phyloP scores from a whole-genome alignment of 2,329 filamentous ascomycete genomes.

The Penicillium janthinellum region DNA sequence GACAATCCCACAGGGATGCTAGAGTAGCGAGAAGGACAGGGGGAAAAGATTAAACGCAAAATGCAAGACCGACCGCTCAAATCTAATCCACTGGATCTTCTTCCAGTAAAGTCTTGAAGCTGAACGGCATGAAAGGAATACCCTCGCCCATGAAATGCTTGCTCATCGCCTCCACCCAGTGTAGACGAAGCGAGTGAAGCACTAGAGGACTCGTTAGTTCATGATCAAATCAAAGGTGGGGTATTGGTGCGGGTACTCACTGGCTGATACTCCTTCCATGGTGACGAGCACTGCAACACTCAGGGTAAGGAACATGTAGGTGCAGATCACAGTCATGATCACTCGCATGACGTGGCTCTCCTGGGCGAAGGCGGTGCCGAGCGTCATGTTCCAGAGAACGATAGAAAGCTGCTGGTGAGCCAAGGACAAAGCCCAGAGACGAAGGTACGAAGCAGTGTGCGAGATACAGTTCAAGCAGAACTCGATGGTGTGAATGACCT shows the following conservation, averaged over 20 bases:
- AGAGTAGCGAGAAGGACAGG: slow-evolving; percentile 17
- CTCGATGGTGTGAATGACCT: slow-evolving; percentile 98
- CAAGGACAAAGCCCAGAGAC: slow-evolving; percentile 95
- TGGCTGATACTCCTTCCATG: slow-evolving; percentile 95
- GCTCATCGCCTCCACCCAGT: slow-evolving; percentile 97
- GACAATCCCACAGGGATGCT: slow-evolving; percentile 20
- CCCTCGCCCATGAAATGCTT: slow-evolving; percentile 95
- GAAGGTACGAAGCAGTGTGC: slow-evolving; percentile 96
- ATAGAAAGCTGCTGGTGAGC: slow-evolving; percentile 97
- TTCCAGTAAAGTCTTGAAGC: slow-evolving; percentile 80
- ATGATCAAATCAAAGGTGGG: not conserved
- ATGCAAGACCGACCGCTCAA: slow-evolving; percentile 5
- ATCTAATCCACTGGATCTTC: slow-evolving; percentile 64
- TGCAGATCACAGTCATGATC: slow-evolving; percentile 77
- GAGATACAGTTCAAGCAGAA: slow-evolving; percentile 99
- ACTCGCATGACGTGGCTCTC: slow-evolving; percentile 67
- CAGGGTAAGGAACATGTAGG: slow-evolving; percentile 88
- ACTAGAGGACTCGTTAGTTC: slow-evolving; percentile 42
- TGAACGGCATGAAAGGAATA: slow-evolving; percentile 84
- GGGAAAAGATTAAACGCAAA: slow-evolving; percentile 12
- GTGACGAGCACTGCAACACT: slow-evolving; percentile 79
- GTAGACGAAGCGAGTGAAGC: slow-evolving; percentile 86
- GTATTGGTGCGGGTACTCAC: slow-evolving; percentile 5
- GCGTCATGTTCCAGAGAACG: slow-evolving; percentile 95
- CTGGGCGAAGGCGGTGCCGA: slow-evolving; percentile 71